phyloP scores from a whole-genome alignment of 345 rosid genomes.

The Brassica juncea region DNA sequence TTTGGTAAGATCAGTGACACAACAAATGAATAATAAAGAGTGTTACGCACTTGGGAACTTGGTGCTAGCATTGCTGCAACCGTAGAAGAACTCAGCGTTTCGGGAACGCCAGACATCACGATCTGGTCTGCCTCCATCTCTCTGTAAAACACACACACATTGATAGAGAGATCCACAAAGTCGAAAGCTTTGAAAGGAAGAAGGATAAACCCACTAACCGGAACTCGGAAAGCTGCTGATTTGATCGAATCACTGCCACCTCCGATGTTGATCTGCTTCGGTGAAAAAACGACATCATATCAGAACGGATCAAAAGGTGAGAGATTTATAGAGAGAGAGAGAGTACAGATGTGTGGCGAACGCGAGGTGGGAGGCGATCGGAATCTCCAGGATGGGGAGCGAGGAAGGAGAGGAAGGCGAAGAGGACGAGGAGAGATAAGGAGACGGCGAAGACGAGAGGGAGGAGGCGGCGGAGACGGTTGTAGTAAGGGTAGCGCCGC shows the following conservation, averaged over 20 bases:
- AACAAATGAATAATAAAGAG: neutral
- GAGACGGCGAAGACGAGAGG: constrained; percentile 54
- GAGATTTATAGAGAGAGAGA: neutral
- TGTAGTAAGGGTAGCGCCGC: constrained; percentile 65
- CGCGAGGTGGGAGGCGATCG: constrained; percentile 39
- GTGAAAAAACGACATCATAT: neutral
- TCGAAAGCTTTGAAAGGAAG: neutral
- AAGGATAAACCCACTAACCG: constrained; percentile 55
- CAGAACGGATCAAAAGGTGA: neutral
- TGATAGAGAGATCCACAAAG: constrained; percentile 18
- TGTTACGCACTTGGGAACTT: constrained; percentile 56
- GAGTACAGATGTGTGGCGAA: constrained; percentile 41
- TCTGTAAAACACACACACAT: constrained; percentile 39
- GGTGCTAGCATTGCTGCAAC: constrained; percentile 75
- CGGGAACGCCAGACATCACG: constrained; percentile 80
- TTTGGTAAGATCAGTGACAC: neutral
- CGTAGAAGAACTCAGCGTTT: constrained; percentile 56
- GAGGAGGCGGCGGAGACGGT: constrained; percentile 54
- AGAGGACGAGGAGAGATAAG: constrained; percentile 60
- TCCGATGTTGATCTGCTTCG: constrained; percentile 30
- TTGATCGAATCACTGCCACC: constrained; percentile 35
- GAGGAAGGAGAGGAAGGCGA: constrained; percentile 70
- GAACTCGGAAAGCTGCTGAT: constrained; percentile 54
- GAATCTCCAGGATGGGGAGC: constrained; percentile 56
- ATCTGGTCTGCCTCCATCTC: constrained; percentile 60